These are phyloP conservation scores for Camelina laxa DNA, from an alignment of 345 rosid species.

Conservation along the genomic window DNA sequence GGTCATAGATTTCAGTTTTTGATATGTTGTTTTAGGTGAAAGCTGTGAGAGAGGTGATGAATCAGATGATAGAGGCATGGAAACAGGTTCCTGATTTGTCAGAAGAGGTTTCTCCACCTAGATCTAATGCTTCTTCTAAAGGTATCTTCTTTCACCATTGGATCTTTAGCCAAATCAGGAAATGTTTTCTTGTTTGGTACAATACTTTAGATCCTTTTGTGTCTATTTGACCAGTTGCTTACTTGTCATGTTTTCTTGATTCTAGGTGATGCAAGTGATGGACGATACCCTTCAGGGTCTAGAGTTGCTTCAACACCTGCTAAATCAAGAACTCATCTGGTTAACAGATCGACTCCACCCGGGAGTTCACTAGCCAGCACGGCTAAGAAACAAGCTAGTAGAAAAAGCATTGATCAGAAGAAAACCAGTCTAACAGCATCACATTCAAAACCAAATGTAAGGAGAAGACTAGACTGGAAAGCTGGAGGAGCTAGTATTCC, in stretches of 20 bases:
- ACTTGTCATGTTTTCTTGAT: slow-evolving; percentile 1
- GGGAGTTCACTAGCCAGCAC: slow-evolving; percentile 56
- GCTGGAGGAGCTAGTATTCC: slow-evolving; percentile 52
- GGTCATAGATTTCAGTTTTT: background rate
- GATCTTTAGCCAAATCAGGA: slow-evolving; percentile 28
- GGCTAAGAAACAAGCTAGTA: slow-evolving; percentile 54
- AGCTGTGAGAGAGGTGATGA: slow-evolving; percentile 91
- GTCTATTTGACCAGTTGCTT: slow-evolving; percentile 2
- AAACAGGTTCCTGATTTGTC: slow-evolving; percentile 89
- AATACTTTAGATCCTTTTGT: slow-evolving; percentile 11
- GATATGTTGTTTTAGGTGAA: slow-evolving; percentile 59
- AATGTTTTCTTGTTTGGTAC: slow-evolving; percentile 21
- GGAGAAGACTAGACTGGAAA: slow-evolving; percentile 63
- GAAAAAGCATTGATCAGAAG: slow-evolving; percentile 53
- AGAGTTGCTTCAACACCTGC: slow-evolving; percentile 47
- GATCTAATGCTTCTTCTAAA: slow-evolving; percentile 68
- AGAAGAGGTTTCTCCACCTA: slow-evolving; percentile 72
- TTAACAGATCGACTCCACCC: slow-evolving; percentile 54
- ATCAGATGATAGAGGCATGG: slow-evolving; percentile 89
- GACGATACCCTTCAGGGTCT: slow-evolving; percentile 50
- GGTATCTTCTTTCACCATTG: slow-evolving; percentile 47
- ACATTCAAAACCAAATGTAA: slow-evolving; percentile 47
- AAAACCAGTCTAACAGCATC: slow-evolving; percentile 44
- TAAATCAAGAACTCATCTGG: slow-evolving; percentile 46
- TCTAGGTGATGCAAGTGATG: slow-evolving; percentile 58